These are phyloP conservation scores for Eimeria maxima DNA, from an alignment of 169 alveolate genomes.

Conservation along the genomic window DNA sequence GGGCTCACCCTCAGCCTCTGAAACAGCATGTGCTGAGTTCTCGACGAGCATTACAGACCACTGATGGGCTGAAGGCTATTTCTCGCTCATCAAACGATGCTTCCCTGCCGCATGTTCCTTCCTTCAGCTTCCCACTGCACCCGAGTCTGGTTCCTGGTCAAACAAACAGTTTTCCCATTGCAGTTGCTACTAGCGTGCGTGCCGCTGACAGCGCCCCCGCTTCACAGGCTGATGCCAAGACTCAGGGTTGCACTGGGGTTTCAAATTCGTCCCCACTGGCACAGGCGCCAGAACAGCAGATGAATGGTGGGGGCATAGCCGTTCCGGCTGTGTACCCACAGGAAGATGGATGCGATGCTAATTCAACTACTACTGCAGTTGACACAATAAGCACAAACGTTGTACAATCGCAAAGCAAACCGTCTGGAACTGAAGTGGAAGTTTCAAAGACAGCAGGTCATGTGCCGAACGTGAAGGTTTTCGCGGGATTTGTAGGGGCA, in stretches of 20 bases:
- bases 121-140: not conserved
- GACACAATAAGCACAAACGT: not conserved
- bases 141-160: not conserved
- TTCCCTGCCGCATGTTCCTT: not conserved
- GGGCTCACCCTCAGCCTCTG: conserved; percentile 22
- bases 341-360: not conserved
- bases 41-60: not conserved
- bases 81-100: not conserved
- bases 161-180: not conserved
- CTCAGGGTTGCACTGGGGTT: not conserved
- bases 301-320: not conserved
- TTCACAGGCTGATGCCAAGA: not conserved
- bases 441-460: not conserved
- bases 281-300: conserved; percentile 1
- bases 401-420: not conserved
- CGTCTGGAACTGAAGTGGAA: not conserved
- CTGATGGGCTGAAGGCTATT: not conserved
- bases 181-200: not conserved
- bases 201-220: conserved; percentile 13
- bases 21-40: not conserved
- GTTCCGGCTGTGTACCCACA: not conserved
- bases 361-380: not conserved
- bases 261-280: conserved; percentile 5
- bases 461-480: conserved; percentile 2
- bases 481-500: not conserved